Evolutionary conservation across 306 rosid genomes (phyloP).

Genomic region (Rosa lucieae): DNA sequence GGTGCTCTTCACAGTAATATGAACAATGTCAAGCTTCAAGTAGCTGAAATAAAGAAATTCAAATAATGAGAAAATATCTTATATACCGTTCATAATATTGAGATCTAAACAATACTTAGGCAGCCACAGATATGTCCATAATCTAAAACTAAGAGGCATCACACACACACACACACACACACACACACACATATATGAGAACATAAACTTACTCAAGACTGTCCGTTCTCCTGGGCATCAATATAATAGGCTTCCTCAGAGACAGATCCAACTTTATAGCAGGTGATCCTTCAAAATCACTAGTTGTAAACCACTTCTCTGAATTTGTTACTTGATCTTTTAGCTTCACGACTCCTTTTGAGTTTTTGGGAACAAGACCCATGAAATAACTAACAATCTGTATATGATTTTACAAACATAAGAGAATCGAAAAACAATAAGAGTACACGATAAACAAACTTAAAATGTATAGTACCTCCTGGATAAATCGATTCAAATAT

Average conservation of each 20-base stretch:
- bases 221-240: conserved; percentile 88
- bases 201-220: conserved; percentile 75
- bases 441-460: conserved; percentile 9
- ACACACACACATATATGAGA: conserved; percentile 10
- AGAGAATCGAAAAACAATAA: conserved; percentile 8
- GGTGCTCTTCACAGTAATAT: conserved; percentile 77
- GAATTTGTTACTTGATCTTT: conserved; percentile 92
- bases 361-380: conserved; percentile 88
- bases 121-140: neutral
- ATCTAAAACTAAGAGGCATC: conserved; percentile 7
- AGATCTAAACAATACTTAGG: neutral
- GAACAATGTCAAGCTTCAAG: conserved; percentile 96
- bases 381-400: conserved; percentile 87
- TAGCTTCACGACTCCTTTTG: conserved; percentile 66
- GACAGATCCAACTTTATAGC: conserved; percentile 94
- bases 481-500: conserved; percentile 87
- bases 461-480: conserved; percentile 63
- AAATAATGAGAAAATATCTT: conserved; percentile 6
- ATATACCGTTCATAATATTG: neutral
- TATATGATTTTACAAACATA: conserved; percentile 24
- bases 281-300: conserved; percentile 95
- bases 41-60: conserved; percentile 58
- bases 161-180: too few relatives aligned
- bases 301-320: conserved; percentile 87
- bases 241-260: conserved; percentile 84